Evolutionary conservation across 345 rosid genomes (phyloP).

Genomic region (Acer negundo): DNA sequence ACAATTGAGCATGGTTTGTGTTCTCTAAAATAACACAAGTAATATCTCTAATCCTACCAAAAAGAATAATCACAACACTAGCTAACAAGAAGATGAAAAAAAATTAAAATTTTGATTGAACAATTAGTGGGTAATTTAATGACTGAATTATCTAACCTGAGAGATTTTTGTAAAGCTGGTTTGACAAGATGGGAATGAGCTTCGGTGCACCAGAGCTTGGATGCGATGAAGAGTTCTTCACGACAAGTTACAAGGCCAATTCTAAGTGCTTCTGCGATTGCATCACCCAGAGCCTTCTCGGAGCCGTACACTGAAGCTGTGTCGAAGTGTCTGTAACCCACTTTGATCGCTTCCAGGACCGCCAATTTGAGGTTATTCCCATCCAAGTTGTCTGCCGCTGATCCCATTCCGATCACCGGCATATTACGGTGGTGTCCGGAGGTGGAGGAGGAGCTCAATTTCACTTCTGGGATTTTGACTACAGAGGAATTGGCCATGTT

Average conservation of each 20-base stretch:
- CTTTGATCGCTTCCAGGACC: slow-evolving; percentile 32
- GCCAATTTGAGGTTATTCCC: slow-evolving; percentile 13
- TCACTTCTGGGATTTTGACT: not conserved
- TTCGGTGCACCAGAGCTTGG: slow-evolving; percentile 43
- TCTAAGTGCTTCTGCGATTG: slow-evolving; percentile 38
- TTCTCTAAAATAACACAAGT: no score
- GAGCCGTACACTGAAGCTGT: slow-evolving; percentile 33
- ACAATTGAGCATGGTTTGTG: no score
- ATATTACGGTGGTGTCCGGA: slow-evolving; percentile 8
- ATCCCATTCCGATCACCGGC: slow-evolving; percentile 29
- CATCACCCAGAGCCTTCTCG: slow-evolving; percentile 40
- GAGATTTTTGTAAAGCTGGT: slow-evolving; percentile 31
- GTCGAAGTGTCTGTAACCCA: slow-evolving; percentile 47
- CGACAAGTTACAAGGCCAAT: slow-evolving; percentile 33
- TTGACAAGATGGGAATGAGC: slow-evolving; percentile 30
- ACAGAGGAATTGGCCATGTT: no score
- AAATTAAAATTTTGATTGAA: not conserved
- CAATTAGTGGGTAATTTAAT: not conserved
- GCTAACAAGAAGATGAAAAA: no score
- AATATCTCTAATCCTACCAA: no score
- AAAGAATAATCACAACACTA: no score
- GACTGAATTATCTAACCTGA: slow-evolving; percentile 18
- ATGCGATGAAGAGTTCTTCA: slow-evolving; percentile 42
- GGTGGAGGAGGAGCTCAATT: not conserved
- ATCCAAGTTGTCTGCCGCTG: slow-evolving; percentile 19